Base-by-base conservation (phyloP, 2,329 filamentous ascomycete species). In the Monilinia fructigena region DNA sequence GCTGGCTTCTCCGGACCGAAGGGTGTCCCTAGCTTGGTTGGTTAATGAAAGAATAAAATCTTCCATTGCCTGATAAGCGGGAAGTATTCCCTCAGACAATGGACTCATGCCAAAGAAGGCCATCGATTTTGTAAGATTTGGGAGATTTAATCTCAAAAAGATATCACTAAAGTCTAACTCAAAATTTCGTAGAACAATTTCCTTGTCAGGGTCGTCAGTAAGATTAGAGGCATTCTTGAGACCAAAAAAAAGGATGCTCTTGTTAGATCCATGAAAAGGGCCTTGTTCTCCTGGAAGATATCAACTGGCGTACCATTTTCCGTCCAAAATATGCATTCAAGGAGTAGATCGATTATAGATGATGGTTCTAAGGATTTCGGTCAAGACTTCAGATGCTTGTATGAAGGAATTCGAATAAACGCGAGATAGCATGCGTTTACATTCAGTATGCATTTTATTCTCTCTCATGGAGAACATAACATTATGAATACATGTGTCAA, bases 351-450 rank as follows among this genome's bases (percentile, higher is more conserved):
- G n/a, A 10, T 35, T 16, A 20, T n/a, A 23, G 26, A 40, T n/a
- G 16, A 66, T 53, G 7, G 8, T 45, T 8, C 40, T 42, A 11
- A 60, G 12, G 35, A 47, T 52, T 16, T 40, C 23, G 8, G 14
- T 45, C 26, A 66, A 42, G 5, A 26, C 18, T 6, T 26, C n/a
- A 18, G 63, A 66, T 7, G 26, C 14, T 1, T 40, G 35, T 20
- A 66, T 54, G 7, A 50, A 52, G 11, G 55, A 60, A 52, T 66
- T 59, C 26, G 55, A 66, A 23, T 54, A 66, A 12, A 61, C 42
- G 16, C 42, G 55, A 16, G 31, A 28, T 18, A 65, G 10, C 28
- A 60, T 52, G 7, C 35, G 42, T 26, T 45, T 65, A 18, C 63
- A 42, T 11, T 40, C 31, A 23, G 55, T 52, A 28, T 59, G 63